Conservation (phyloP, 345 rosid species). For the Cardamine resedifolia region DNA sequence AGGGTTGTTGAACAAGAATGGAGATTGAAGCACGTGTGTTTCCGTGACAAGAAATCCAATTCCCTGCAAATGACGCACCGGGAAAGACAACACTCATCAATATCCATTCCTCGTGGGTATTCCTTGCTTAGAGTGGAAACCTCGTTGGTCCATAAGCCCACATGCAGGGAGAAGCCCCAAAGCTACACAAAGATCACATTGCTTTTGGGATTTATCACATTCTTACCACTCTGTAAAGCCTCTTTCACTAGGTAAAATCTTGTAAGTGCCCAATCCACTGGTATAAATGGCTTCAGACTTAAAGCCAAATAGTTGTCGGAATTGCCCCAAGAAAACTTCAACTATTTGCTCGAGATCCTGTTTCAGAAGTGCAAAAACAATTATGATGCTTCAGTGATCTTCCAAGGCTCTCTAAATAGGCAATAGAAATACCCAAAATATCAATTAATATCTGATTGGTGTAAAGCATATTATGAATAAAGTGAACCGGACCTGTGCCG, state of each 20-base stretch:
- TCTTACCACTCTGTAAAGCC: conserved; percentile 91
- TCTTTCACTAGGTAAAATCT: conserved; percentile 67
- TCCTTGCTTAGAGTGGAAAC: not conserved
- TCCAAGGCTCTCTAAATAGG: conserved; percentile 13
- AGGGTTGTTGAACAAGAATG: conserved; percentile 89
- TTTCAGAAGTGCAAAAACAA: conserved; percentile 28
- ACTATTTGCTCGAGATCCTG: conserved; percentile 79
- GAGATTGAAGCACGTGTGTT: conserved; percentile 81
- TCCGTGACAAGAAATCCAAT: conserved; percentile 80
- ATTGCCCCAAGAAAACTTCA: conserved; percentile 91
- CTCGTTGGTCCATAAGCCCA: conserved; percentile 17
- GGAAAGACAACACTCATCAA: conserved; percentile 3
- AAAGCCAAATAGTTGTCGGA: conserved; percentile 84
- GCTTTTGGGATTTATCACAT: not conserved
- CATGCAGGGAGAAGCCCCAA: not conserved
- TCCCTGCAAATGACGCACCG: conserved; percentile 56
- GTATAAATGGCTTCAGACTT: conserved; percentile 54
- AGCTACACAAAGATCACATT: not conserved
- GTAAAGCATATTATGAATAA: not conserved
- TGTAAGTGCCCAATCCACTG: conserved; percentile 60
- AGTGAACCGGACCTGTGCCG: conserved; percentile 53
- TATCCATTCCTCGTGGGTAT: conserved; percentile 7
- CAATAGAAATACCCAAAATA: not conserved
- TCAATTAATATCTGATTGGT: not conserved
- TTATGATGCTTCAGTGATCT: conserved; percentile 6